phyloP scores from a whole-genome alignment of 1,284 basidiomycete species.

The Peniophora sp. region DNA sequence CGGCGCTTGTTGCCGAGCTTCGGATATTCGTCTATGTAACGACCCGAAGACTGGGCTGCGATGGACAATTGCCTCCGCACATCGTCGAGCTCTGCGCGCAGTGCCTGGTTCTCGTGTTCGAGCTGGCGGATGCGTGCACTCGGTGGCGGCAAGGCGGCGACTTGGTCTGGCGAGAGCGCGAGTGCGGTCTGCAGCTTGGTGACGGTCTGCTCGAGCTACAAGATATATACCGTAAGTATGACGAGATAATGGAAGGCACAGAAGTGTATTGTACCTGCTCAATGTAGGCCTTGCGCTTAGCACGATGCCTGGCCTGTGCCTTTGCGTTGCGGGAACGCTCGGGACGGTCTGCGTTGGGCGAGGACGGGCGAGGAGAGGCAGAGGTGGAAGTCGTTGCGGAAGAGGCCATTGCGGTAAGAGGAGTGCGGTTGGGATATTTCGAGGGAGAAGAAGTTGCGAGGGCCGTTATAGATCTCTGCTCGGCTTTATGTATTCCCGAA shows the following conservation, averaged over 20 bases:
- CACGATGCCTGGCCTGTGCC: slow-evolving; percentile 85
- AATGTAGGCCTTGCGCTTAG: slow-evolving; percentile 90
- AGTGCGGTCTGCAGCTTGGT: slow-evolving; percentile 70
- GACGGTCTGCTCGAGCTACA: slow-evolving; percentile 72
- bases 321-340: slow-evolving; percentile 81
- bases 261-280: slow-evolving; percentile 54
- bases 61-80: slow-evolving; percentile 39
- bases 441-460: too few relatives aligned
- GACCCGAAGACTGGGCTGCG: too few relatives aligned
- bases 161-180: slow-evolving; percentile 61
- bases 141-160: slow-evolving; percentile 60
- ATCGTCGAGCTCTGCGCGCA: slow-evolving; percentile 64
- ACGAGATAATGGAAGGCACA: slow-evolving; percentile 1
- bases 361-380: slow-evolving; percentile 3
- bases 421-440: too few relatives aligned
- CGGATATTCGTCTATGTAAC: too few relatives aligned
- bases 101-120: slow-evolving; percentile 62
- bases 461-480: too few relatives aligned
- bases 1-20: too few relatives aligned
- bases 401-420: too few relatives aligned
- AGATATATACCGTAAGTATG: slow-evolving; percentile 1
- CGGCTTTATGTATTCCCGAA: too few relatives aligned
- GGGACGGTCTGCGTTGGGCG: slow-evolving; percentile 34
- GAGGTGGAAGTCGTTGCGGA: neutral
- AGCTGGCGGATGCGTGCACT: slow-evolving; percentile 66